A percentile compares a stretch with the other conserved stretches of the same genome.
Conservation (phyloP, 345 rosid species). For the Kernera saxatilis region DNA sequence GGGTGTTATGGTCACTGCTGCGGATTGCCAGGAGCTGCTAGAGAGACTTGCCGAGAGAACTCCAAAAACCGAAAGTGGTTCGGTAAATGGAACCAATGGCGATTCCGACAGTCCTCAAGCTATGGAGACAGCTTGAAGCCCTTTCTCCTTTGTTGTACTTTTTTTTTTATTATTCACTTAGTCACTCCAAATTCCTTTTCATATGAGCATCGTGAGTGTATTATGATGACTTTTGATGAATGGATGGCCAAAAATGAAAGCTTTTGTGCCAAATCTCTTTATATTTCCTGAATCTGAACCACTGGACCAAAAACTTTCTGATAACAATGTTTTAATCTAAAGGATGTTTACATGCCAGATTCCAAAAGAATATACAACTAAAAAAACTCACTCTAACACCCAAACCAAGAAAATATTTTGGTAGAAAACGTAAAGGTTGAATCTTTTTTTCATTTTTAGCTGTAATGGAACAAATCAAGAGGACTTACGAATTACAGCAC, state of each 20-base stretch:
- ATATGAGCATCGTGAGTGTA: background rate
- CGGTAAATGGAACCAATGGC: background rate
- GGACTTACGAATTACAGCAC: constrained; percentile 40
- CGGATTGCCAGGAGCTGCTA: constrained; percentile 77
- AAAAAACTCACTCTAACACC: background rate
- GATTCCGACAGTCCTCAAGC: constrained; percentile 22
- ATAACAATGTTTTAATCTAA: background rate
- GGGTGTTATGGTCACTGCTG: constrained; percentile 81
- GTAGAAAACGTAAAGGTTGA: background rate
- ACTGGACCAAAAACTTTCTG: background rate
- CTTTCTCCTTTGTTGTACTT: background rate
- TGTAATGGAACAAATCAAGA: constrained; percentile 18
- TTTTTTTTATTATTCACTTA: background rate
- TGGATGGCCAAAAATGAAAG: background rate
- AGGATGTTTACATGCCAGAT: background rate
- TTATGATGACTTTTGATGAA: background rate
- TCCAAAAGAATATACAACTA: background rate
- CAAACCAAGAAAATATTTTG: background rate
- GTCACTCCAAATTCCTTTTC: background rate
- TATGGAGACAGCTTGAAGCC: constrained; percentile 14
- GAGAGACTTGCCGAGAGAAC: constrained; percentile 52
- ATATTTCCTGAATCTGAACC: background rate
- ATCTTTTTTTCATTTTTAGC: background rate
- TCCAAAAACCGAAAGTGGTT: constrained; percentile 28
- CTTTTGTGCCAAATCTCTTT: background rate